Conservation (phyloP, 495 filamentous ascomycete species). For the Pyrenula massariospora region DNA sequence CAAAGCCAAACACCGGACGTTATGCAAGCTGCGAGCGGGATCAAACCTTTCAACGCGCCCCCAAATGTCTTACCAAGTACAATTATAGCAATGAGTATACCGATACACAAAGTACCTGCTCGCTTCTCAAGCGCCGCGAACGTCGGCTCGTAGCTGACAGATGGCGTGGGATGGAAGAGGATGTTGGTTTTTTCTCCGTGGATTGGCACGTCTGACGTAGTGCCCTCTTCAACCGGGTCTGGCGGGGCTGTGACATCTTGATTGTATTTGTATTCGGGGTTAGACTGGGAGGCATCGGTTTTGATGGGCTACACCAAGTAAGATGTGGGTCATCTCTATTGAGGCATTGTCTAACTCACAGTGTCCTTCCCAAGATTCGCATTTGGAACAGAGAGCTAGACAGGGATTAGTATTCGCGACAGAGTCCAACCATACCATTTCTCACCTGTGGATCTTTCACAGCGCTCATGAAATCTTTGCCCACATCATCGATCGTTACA, state of each 20-base stretch:
- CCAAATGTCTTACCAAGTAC: conserved; percentile 71
- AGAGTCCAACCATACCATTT: conserved; percentile 2
- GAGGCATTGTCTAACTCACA: conserved; percentile 19
- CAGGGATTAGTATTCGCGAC: conserved; percentile 1
- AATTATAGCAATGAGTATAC: conserved; percentile 58
- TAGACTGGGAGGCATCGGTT: conserved; percentile 48
- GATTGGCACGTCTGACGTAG: conserved; percentile 87
- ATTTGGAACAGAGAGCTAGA: conserved; percentile 73
- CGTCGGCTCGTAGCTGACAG: conserved; percentile 75
- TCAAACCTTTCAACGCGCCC: conserved; percentile 60
- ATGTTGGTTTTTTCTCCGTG: conserved; percentile 94
- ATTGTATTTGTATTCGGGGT: conserved; percentile 64
- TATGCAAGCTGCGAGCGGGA: conserved; percentile 58
- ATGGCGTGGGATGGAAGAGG: conserved; percentile 88
- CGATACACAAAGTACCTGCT: conserved; percentile 53
- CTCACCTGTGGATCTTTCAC: conserved; percentile 57
- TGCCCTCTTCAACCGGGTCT: conserved; percentile 65
- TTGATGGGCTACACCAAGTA: conserved; percentile 35
- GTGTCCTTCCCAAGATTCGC: conserved; percentile 71
- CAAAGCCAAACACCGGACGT: conserved; percentile 71
- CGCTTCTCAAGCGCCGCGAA: conserved; percentile 63
- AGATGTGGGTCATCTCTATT: not conserved
- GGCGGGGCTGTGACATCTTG: conserved; percentile 90
- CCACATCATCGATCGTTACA: conserved; percentile 79
- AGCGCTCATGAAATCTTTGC: conserved; percentile 52